phyloP scores from a whole-genome alignment of 1,139 yeast genomes.

The Maudiozyma humilis region DNA sequence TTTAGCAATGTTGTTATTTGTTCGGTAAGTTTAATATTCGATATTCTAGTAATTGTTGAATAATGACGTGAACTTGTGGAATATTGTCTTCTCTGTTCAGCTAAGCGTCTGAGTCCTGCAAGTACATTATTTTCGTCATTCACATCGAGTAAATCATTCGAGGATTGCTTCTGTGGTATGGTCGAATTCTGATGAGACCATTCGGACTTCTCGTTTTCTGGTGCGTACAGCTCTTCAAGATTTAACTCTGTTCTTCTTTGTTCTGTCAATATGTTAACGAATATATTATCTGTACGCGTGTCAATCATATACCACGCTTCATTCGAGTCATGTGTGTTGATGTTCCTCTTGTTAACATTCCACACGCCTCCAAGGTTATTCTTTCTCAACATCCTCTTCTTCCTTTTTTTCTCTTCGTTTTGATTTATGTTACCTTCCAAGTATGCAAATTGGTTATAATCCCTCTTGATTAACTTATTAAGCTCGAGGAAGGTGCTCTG shows the following conservation, averaged over 20 bases:
- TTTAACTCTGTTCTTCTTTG: slow-evolving; percentile 59
- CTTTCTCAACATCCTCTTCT: slow-evolving; percentile 53
- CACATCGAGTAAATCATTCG: slow-evolving; percentile 5
- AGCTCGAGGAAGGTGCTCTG: slow-evolving; percentile 62
- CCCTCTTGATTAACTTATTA: slow-evolving; percentile 39
- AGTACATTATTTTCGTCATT: slow-evolving; percentile 22
- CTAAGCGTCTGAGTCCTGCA: slow-evolving; percentile 24
- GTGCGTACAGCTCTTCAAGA: slow-evolving; percentile 62
- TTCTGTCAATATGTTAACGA: slow-evolving; percentile 63
- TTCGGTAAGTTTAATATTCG: too few species aligned
- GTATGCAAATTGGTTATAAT: slow-evolving; percentile 38
- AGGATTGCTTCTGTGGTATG: neutral
- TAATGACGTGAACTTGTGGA: slow-evolving; percentile 7
- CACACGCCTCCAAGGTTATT: slow-evolving; percentile 38
- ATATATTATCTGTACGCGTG: slow-evolving; percentile 51
- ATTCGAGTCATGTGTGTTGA: slow-evolving; percentile 21
- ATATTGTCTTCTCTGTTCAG: slow-evolving; percentile 23
- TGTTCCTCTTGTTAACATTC: slow-evolving; percentile 17
- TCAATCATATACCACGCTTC: slow-evolving; percentile 81
- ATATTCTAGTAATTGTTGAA: neutral
- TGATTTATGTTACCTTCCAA: slow-evolving; percentile 68
- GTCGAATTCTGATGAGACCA: slow-evolving; percentile 20
- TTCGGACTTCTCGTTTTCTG: slow-evolving; percentile 36
- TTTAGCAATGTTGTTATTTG: too few species aligned
- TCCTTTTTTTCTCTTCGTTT: slow-evolving; percentile 48